Base-by-base conservation (phyloP, 2,329 filamentous ascomycete genomes). In the Calonectria pauciramosa region DNA sequence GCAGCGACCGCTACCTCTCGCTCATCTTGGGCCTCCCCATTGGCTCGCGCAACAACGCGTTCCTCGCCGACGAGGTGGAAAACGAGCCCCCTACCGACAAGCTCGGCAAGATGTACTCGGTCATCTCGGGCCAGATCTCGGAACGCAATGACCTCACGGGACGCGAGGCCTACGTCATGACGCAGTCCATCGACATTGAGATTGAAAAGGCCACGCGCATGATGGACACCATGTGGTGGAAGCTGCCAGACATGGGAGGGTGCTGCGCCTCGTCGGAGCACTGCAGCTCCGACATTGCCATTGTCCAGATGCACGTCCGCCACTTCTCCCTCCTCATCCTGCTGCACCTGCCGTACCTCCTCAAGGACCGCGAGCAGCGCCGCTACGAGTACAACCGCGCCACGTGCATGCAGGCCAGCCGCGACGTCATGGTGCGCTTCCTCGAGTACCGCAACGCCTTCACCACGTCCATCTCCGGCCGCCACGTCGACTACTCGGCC, bases 311-410 rank as follows among this genome's bases (percentile, higher is more conserved):
- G 9, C 90, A 91, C 72, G 84, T 91, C 59, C 85, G 86, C 3
- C 88, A 91, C 74, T 87, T 88, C 76, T 86, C 88, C 41, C 84
- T 91, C 4, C 82, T 91, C 10, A 86, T 89, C 41, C 85, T 89
- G 11, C 85, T 91, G 0, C 90, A 92, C 73, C 84, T 92, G 1
- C 90, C 90, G 0, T 91, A 89, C 74, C 88, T 91, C 82, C 85
- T 91, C 14, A 86, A 84, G 30, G 82, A 85, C 26, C 84, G 85
- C 23, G 82, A 82, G 9, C 84, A 85, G 20, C 87, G 87, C 70
- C 86, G 89, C 26, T 88, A 89, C 77, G 89, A 87, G 76, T 89
- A 87, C 70, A 85, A 85, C 16, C 79, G 81, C 7, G 56, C 73
- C 2, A 87, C 86, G 1, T 89, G 88, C 73, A 82, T 90, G 59